Percentiles rank a stretch among this genome's conserved stretches.
These are phyloP conservation scores for Aspergillus homomorphus DNA, from an alignment of 495 filamentous ascomycete species.

Conservation along the genomic window DNA sequence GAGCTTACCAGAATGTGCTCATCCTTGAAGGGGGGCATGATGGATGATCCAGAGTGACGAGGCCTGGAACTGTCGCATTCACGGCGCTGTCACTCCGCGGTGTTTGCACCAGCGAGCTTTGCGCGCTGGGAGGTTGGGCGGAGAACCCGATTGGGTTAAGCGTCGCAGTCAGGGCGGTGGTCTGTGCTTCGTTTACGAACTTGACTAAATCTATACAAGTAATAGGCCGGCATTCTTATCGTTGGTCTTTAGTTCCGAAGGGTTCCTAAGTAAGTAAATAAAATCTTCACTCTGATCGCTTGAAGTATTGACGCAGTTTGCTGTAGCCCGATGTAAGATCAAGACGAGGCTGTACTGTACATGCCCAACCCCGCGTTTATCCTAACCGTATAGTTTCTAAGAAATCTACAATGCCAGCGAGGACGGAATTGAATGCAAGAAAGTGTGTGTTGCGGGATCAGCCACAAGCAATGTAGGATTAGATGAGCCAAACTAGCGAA, in stretches of 20 bases:
- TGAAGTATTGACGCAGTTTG: too few species aligned
- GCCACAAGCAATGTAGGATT: background rate
- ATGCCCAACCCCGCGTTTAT: too few species aligned
- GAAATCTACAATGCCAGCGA: too few species aligned
- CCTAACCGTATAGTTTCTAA: too few species aligned
- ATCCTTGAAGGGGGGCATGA: conserved; percentile 74
- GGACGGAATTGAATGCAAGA: background rate
- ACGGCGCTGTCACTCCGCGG: conserved; percentile 18
- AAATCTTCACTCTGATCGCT: too few species aligned
- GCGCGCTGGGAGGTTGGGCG: conserved; percentile 22
- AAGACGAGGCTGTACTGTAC: too few species aligned
- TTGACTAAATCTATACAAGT: background rate
- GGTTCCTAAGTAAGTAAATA: too few species aligned
- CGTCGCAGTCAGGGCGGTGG: conserved; percentile 8
- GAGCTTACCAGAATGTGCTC: conserved; percentile 66
- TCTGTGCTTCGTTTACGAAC: conserved; percentile 1
- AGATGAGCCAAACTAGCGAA: background rate
- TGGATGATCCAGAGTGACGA: conserved; percentile 15
- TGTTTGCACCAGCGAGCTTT: conserved; percentile 24
- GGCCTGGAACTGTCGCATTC: conserved; percentile 14
- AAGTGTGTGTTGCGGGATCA: background rate
- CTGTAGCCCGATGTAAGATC: too few species aligned
- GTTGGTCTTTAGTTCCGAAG: too few species aligned
- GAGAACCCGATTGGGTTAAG: conserved; percentile 19
- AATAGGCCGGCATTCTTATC: too few species aligned